These are phyloP conservation scores for Dacryopinax primogenitus DNA, from an alignment of 768 basidiomycete genomes.

Conservation along the genomic window DNA sequence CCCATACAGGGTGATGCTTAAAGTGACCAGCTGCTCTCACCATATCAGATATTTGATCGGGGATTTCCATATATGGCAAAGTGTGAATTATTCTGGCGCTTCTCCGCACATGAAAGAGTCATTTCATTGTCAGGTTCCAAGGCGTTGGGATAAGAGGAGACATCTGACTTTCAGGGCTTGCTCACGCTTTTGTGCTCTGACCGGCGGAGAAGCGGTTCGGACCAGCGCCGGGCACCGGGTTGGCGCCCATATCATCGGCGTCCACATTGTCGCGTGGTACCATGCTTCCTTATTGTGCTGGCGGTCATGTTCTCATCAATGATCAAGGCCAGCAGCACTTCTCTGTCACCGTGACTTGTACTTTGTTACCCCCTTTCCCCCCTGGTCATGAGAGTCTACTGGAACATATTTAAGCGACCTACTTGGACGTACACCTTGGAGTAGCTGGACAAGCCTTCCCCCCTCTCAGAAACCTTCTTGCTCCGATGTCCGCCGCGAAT, in stretches of 20 bases:
- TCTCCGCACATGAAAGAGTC: neutral
- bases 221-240: no score
- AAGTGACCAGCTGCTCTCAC: neutral
- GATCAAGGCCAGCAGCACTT: neutral
- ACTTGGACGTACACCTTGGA: neutral
- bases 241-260: no score
- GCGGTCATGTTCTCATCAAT: neutral
- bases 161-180: neutral
- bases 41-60: neutral
- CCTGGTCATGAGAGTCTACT: neutral
- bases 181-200: neutral
- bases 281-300: neutral
- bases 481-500: constrained; percentile 7
- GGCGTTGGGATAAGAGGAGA: neutral
- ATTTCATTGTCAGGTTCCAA: neutral
- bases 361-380: neutral
- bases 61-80: neutral
- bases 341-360: neutral
- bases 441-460: neutral
- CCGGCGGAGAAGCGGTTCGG: constrained; percentile 5
- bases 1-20: neutral
- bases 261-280: neutral
- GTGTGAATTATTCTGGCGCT: neutral
- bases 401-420: neutral
- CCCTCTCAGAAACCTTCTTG: neutral